phyloP scores from a whole-genome alignment of 2,329 filamentous ascomycete species.

The Fusarium irregulare region DNA sequence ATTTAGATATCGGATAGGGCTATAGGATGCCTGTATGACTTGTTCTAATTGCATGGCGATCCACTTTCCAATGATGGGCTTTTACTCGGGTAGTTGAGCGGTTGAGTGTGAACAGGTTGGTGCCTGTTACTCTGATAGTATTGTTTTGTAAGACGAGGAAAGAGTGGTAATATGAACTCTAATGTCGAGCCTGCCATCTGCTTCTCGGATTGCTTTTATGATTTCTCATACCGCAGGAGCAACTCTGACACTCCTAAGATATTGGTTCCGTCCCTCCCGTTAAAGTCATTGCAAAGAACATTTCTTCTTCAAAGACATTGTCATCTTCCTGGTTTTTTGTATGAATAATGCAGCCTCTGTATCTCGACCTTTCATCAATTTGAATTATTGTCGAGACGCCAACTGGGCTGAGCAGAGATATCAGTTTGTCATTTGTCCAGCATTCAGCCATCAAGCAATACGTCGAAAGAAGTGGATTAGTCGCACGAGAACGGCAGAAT shows the following conservation, averaged over 20 bases:
- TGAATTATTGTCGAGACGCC: neutral
- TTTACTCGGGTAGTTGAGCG: neutral
- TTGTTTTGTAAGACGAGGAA: neutral
- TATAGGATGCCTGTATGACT: neutral
- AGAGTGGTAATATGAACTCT: neutral
- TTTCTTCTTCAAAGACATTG: neutral
- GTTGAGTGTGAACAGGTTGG: neutral
- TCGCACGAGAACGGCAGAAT: neutral
- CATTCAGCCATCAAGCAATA: neutral
- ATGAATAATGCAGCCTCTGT: conserved; percentile 8
- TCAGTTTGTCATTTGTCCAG: neutral
- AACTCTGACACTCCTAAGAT: conserved; percentile 34
- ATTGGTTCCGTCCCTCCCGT: neutral
- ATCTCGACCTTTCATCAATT: neutral
- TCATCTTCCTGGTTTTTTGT: neutral
- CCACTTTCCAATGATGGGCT: neutral
- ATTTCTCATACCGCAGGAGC: conserved; percentile 27
- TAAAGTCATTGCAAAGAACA: conserved; percentile 1
- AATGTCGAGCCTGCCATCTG: neutral
- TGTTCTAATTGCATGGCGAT: neutral
- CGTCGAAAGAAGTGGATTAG: no score
- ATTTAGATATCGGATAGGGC: conserved; percentile 25
- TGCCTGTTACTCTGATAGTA: conserved; percentile 3
- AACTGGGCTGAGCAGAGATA: neutral
- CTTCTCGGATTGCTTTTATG: neutral